Evolutionary conservation across 2,329 filamentous ascomycete species (phyloP), one percentile per base, ranked within the genome.

Genomic region (Fusarium fujikuroi): DNA sequence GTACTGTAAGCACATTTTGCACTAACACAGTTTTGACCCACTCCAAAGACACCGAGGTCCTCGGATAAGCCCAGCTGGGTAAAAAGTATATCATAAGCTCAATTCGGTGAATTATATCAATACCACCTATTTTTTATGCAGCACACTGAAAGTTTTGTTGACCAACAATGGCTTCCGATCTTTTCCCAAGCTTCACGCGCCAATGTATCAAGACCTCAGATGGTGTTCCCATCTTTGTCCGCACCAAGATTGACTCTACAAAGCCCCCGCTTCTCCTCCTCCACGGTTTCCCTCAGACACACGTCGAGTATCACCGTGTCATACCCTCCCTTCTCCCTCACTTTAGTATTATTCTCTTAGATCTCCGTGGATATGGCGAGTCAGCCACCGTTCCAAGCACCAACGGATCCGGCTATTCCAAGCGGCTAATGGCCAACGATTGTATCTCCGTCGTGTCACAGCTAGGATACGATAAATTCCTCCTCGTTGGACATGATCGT

Each of bases 201-300:
- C 18, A 46, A 10, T 46, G 5, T 5, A 21, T 21, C 0, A 0
- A 46, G 8, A 28, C 18, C 1, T 1, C 18, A 2, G 23, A 21
- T 0, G 23, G 18, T 1, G 25, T 28, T 3, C 21, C 23, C 8
- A 28, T 46, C 0, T 46, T 46, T 5, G 43, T 46, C 25, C 43
- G 43, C 5, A 5, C 18, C 43, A 28, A 1, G 18, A 15, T 28
- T 0, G 5, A 46, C 0, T 1, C 23, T 0, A 8, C 0, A 4
- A 46, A 46, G 3, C 18, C 23, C 5, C 12, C 23, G 9, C 43
- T 46, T 28, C 23, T 46, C 0, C 9, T 46, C 0, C 12, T 46
- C 0, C 23, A 46, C 0, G 43, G 43, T 3, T 46, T 28, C 0
- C 43, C 43, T 0, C 43, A 46, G 18, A 46, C 43, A 10, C 43